A percentile compares a stretch with the other conserved stretches of the same genome.
phyloP scores from a whole-genome alignment of 2,329 filamentous ascomycete genomes.

The Pleurostoma richardsiae region DNA sequence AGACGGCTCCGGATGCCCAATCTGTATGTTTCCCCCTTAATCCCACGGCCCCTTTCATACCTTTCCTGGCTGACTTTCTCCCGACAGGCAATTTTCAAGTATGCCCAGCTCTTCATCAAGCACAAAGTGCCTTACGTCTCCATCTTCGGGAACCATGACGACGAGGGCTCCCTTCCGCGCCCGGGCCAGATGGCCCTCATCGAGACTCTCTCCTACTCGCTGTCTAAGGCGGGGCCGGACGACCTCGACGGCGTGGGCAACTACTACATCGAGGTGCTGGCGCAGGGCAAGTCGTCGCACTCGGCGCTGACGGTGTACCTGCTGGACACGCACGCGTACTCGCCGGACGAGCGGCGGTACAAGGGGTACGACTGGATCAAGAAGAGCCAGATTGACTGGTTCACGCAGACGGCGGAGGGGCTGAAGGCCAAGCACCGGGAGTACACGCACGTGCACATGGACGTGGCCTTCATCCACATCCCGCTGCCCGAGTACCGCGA shows the following conservation, averaged over 20 bases:
- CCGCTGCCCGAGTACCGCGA: slow-evolving; percentile 84
- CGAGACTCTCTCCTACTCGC: slow-evolving; percentile 80
- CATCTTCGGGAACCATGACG: slow-evolving; percentile 97
- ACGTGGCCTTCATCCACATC: slow-evolving; percentile 96
- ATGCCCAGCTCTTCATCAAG: slow-evolving; percentile 75
- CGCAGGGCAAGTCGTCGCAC: slow-evolving; percentile 72
- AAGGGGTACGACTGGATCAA: slow-evolving; percentile 98
- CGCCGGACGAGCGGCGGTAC: slow-evolving; percentile 80
- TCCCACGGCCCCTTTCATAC: not conserved
- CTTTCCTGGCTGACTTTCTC: slow-evolving; percentile 2
- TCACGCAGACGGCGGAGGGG: slow-evolving; percentile 68
- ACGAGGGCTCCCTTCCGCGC: slow-evolving; percentile 78
- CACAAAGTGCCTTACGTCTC: slow-evolving; percentile 85
- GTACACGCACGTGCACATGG: slow-evolving; percentile 90
- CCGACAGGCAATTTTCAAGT: slow-evolving; percentile 80
- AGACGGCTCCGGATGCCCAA: slow-evolving; percentile 85
- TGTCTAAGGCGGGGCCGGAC: slow-evolving; percentile 77
- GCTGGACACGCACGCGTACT: slow-evolving; percentile 88
- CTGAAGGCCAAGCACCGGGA: slow-evolving; percentile 74
- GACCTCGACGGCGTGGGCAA: slow-evolving; percentile 90
- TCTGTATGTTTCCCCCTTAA: slow-evolving; percentile 47
- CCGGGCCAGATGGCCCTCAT: slow-evolving; percentile 79
- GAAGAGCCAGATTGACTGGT: slow-evolving; percentile 91
- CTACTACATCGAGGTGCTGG: slow-evolving; percentile 87
- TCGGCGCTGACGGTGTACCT: slow-evolving; percentile 93